Conservation (phyloP, 352 stramenopile species). For the Globisporangium viniferum region DNA sequence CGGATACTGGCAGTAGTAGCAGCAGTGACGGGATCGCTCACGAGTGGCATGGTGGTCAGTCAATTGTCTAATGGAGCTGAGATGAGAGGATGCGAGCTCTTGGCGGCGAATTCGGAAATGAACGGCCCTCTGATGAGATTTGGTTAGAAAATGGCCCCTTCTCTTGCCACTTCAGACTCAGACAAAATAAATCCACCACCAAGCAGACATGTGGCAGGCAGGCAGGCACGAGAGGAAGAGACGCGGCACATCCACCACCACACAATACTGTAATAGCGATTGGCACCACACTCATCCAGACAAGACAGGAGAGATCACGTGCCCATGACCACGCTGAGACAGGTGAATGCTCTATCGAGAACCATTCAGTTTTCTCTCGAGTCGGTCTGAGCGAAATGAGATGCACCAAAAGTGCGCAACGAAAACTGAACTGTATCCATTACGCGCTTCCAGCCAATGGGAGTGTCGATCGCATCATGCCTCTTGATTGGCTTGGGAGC, state of each 20-base stretch:
- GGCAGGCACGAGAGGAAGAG: background rate
- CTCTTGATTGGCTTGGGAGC: background rate
- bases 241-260: background rate
- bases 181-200: background rate
- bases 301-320: background rate
- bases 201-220: background rate
- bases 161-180: background rate
- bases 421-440: background rate
- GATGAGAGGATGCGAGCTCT: background rate
- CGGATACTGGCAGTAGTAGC: background rate
- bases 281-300: background rate
- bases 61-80: background rate
- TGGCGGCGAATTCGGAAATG: background rate
- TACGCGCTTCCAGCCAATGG: background rate
- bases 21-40: background rate
- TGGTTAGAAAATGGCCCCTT: background rate
- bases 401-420: background rate
- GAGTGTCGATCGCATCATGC: too few relatives aligned
- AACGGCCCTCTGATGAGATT: background rate
- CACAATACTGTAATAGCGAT: background rate
- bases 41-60: background rate
- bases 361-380: background rate
- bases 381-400: background rate
- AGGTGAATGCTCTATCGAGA: background rate
- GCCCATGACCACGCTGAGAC: background rate